phyloP scores from a whole-genome alignment of 495 filamentous ascomycete species.

The Bacidia rubella region DNA sequence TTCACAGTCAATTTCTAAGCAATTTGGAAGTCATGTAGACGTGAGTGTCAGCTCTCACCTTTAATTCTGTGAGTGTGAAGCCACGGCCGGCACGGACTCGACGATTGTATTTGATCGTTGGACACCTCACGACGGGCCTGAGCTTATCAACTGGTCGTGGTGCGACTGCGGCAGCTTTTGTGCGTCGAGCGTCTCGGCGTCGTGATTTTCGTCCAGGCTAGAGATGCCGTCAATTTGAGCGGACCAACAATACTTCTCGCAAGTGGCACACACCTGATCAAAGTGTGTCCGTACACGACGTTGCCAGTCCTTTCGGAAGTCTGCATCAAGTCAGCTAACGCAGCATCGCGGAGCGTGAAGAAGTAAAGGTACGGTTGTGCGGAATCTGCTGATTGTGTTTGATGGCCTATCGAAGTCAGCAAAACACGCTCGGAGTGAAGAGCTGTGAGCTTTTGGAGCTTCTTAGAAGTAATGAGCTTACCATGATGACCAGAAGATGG shows the following conservation, averaged over 20 bases:
- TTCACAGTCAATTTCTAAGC: constrained; percentile 2
- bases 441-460: neutral
- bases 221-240: constrained; percentile 11
- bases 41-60: constrained; percentile 46
- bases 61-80: constrained; percentile 92
- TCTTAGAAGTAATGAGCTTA: too few species aligned
- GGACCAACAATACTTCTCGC: constrained; percentile 8
- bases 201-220: constrained; percentile 91
- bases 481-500: neutral
- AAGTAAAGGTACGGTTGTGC: constrained; percentile 69
- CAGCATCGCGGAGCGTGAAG: neutral
- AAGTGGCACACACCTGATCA: constrained; percentile 84
- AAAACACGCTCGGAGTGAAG: neutral
- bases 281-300: constrained; percentile 96
- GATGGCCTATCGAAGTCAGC: constrained; percentile 56
- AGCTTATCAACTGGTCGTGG: constrained; percentile 96
- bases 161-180: constrained; percentile 86
- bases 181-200: constrained; percentile 74
- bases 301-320: constrained; percentile 99
- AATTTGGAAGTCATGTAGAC: neutral
- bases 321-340: constrained; percentile 29
- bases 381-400: constrained; percentile 99
- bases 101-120: constrained; percentile 95
- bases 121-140: constrained; percentile 88
- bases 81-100: constrained; percentile 91